These are phyloP conservation scores for Elsinoe ampelina DNA, from an alignment of 2,329 filamentous ascomycete genomes.

Conservation along the genomic window DNA sequence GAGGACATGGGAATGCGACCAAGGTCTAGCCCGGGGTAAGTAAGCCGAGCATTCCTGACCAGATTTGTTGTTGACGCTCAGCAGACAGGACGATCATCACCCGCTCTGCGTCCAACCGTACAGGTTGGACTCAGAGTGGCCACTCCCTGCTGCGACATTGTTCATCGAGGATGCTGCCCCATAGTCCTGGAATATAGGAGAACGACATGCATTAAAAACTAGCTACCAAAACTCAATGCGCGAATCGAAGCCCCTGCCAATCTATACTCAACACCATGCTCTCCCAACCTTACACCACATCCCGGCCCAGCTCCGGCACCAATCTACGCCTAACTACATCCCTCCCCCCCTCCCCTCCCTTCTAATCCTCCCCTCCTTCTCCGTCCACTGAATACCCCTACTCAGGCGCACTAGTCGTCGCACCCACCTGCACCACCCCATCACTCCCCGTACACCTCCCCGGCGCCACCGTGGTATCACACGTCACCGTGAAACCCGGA, in stretches of 20 bases:
- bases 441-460: constrained; percentile 14
- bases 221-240: background rate
- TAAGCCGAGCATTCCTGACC: no score
- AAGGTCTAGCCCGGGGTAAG: no score
- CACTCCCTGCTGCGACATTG: no score
- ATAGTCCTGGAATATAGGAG: background rate
- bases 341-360: constrained; percentile 77
- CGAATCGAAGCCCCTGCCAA: background rate
- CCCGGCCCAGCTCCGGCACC: background rate
- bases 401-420: constrained; percentile 50
- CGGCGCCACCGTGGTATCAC: constrained; percentile 19
- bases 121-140: no score
- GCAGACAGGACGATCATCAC: no score
- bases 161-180: no score
- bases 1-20: no score
- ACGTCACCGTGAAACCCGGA: constrained; percentile 21
- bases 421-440: background rate
- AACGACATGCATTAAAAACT: background rate
- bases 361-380: constrained; percentile 87
- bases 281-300: background rate
- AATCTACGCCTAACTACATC: background rate
- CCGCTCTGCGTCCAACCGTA: no score
- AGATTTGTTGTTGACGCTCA: no score
- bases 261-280: background rate
- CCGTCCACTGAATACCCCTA: constrained; percentile 66